Percentiles rank a stretch among this genome's conserved stretches.
phyloP scores from a whole-genome alignment of 2,329 filamentous ascomycete species.

The Talaromyces sp. region DNA sequence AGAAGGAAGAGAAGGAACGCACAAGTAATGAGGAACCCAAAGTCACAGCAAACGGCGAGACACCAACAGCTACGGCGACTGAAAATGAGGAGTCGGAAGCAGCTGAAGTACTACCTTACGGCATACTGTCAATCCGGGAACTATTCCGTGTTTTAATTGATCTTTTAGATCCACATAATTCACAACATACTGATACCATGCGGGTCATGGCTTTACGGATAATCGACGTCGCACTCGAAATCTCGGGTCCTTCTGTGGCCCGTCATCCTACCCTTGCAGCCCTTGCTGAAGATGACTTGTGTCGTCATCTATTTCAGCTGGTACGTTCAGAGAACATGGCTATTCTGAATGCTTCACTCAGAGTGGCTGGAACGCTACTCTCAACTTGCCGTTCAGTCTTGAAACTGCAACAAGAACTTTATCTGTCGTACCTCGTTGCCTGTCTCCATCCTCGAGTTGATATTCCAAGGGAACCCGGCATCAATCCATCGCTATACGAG shows the following conservation, averaged over 20 bases:
- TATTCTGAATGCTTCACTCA: constrained; percentile 86
- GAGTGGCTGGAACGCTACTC: constrained; percentile 85
- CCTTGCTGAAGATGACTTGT: constrained; percentile 88
- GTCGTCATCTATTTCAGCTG: constrained; percentile 91
- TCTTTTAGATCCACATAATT: constrained; percentile 88
- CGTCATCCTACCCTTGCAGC: constrained; percentile 83
- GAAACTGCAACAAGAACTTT: constrained; percentile 95
- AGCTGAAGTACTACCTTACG: constrained; percentile 76
- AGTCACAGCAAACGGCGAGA: constrained; percentile 33
- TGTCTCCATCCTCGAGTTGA: constrained; percentile 93
- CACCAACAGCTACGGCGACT: constrained; percentile 35
- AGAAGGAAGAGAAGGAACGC: constrained; percentile 32
- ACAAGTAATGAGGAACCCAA: constrained; percentile 37
- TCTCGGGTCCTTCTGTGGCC: constrained; percentile 91
- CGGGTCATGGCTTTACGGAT: constrained; percentile 96
- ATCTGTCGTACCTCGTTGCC: constrained; percentile 87
- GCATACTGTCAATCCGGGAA: constrained; percentile 88
- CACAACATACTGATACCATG: constrained; percentile 90
- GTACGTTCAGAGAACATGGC: constrained; percentile 95
- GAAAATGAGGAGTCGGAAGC: constrained; percentile 46
- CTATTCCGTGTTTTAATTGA: constrained; percentile 92
- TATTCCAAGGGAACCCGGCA: constrained; percentile 84
- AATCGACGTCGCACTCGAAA: constrained; percentile 94
- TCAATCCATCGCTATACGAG: constrained; percentile 87
- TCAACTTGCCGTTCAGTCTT: constrained; percentile 87